Conservation (phyloP, 176 grass and related monocot species). For the Zizania latifolia region DNA sequence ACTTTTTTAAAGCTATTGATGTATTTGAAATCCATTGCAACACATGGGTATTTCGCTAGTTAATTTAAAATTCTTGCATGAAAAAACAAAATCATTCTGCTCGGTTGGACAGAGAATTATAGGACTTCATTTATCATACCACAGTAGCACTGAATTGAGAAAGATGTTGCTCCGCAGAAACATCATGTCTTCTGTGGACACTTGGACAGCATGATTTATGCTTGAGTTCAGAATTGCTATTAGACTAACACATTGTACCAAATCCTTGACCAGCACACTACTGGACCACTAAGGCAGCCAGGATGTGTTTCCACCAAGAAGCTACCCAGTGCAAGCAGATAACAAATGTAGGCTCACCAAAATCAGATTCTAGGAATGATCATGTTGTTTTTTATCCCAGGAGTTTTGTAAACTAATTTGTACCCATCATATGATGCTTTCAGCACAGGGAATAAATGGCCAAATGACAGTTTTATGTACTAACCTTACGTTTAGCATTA, state of each 20-base stretch:
- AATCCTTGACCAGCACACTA: neutral
- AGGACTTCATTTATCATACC: neutral
- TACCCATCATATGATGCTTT: neutral
- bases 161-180: neutral
- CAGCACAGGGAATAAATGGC: neutral
- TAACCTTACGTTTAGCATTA: slow-evolving; percentile 3
- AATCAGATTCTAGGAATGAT: neutral
- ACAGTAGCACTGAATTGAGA: neutral
- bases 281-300: neutral
- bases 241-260: neutral
- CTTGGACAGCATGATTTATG: neutral
- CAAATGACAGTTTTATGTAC: neutral
- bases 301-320: neutral
- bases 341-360: neutral
- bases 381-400: neutral
- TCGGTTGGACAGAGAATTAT: too few species aligned
- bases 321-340: neutral
- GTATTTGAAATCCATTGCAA: too few species aligned
- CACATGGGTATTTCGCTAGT: too few species aligned
- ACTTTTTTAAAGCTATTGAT: too few species aligned
- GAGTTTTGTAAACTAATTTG: slow-evolving; percentile 3
- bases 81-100: neutral
- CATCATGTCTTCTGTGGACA: neutral
- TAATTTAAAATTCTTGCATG: neutral
- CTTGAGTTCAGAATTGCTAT: neutral